Evolutionary conservation across 768 basidiomycete genomes (phyloP).

Genomic region (Russula virescens): DNA sequence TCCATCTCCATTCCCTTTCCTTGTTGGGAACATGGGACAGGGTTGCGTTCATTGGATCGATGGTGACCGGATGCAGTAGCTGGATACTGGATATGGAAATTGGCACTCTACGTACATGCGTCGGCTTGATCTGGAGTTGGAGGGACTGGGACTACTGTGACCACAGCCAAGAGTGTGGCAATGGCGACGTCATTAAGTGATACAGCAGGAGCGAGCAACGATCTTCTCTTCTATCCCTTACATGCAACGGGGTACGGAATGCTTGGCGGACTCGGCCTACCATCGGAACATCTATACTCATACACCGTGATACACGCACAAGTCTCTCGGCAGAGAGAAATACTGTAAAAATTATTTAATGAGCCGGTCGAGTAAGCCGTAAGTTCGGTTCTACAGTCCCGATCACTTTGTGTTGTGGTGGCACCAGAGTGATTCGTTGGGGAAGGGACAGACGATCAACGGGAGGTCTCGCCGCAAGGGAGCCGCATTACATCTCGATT

Average conservation of each 20-base stretch:
- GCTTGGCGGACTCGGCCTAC: no score
- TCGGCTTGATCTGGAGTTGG: background rate
- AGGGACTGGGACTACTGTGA: background rate
- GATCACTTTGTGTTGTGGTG: conserved; percentile 10
- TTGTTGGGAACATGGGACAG: background rate
- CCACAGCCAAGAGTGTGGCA: background rate
- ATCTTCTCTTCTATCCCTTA: background rate
- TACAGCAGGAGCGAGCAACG: background rate
- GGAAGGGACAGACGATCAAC: background rate
- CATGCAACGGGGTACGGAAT: background rate
- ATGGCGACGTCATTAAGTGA: conserved; percentile 10
- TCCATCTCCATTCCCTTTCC: background rate
- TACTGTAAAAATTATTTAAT: background rate
- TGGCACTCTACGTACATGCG: background rate
- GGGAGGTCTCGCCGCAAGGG: background rate
- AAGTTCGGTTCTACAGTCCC: conserved; percentile 12
- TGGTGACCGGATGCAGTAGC: conserved; percentile 1
- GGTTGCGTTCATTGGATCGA: background rate
- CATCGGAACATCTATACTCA: background rate
- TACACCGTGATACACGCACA: background rate
- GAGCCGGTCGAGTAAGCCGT: background rate
- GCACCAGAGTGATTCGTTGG: background rate
- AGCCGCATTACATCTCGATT: background rate
- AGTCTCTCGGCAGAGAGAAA: background rate
- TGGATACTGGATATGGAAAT: conserved; percentile 4